Percentiles rank a stretch among this genome's conserved stretches.
phyloP scores from a whole-genome alignment of 805 yeast species.

The Candida rishiriensis region DNA sequence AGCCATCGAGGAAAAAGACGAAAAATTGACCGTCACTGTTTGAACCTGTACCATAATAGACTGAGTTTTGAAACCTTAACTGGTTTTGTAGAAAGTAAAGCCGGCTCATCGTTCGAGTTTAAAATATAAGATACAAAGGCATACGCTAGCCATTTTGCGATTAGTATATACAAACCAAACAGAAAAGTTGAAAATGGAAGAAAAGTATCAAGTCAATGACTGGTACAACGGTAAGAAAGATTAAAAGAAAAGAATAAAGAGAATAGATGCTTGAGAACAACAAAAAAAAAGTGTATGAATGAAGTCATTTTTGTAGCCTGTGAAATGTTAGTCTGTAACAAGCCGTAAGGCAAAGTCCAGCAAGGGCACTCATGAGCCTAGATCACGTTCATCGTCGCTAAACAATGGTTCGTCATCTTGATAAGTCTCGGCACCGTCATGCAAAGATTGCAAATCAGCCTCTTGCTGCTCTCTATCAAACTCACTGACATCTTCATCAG shows the following conservation, averaged over 20 bases:
- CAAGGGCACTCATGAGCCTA: neutral
- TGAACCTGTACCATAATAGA: neutral
- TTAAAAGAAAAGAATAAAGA: neutral
- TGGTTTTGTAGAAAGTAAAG: too few species aligned
- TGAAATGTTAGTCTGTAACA: too few species aligned
- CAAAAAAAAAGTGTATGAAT: too few species aligned
- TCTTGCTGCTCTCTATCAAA: slow-evolving; percentile 6
- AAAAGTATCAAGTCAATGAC: neutral
- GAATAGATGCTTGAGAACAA: neutral
- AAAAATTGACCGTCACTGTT: neutral
- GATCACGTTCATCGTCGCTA: slow-evolving; percentile 21
- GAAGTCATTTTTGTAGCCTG: too few species aligned
- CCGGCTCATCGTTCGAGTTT: too few species aligned
- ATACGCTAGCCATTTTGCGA: too few species aligned
- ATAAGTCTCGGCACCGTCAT: slow-evolving; percentile 9
- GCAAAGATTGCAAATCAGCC: neutral
- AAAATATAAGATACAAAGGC: too few species aligned
- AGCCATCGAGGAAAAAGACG: slow-evolving; percentile 6
- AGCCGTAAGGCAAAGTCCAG: neutral
- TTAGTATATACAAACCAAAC: too few species aligned
- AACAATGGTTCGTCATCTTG: slow-evolving; percentile 17
- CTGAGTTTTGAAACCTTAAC: too few species aligned
- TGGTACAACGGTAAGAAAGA: neutral
- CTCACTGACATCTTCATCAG: slow-evolving; percentile 20
- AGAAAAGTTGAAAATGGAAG: too few species aligned